phyloP scores from a whole-genome alignment of 164 flowering plant genomes.

The Pachysandra terminalis region DNA sequence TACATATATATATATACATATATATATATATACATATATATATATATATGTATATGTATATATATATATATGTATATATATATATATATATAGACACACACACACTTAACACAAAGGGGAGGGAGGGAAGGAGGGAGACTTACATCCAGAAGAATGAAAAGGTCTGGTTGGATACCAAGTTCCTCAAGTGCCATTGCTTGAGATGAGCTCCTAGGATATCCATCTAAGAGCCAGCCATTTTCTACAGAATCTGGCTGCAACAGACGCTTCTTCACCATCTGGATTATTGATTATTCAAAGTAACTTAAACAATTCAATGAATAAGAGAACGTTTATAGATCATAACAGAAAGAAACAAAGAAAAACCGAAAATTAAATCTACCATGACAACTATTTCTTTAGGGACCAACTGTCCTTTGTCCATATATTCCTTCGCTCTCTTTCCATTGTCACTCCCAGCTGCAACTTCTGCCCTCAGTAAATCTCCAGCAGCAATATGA shows the following conservation, averaged over 20 bases:
- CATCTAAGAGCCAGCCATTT: constrained; percentile 98
- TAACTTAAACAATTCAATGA: constrained; percentile 10
- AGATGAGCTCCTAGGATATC: constrained; percentile 91
- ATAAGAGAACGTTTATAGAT: not conserved
- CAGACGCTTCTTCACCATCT: constrained; percentile 98
- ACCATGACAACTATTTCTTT: constrained; percentile 92
- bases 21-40: no score
- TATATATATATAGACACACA: no score
- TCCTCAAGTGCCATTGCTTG: constrained; percentile 82
- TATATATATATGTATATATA: no score
- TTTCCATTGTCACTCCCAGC: constrained; percentile 85
- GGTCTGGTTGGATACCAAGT: constrained; percentile 71
- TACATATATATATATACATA: no score
- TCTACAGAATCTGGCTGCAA: constrained; percentile 63
- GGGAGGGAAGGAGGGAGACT: constrained; percentile 17
- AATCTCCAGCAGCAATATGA: constrained; percentile 94
- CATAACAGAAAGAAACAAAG: not conserved
- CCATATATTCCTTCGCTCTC: constrained; percentile 86
- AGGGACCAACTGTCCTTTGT: constrained; percentile 85
- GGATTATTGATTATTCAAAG: constrained; percentile 17
- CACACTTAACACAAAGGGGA: no score
- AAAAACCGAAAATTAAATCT: constrained; percentile 1
- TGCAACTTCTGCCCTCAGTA: constrained; percentile 82
- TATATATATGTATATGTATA: no score
- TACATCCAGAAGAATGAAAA: constrained; percentile 89